Evolutionary conservation across 2,329 filamentous ascomycete genomes (phyloP).

Genomic region (Trichoderma sp.): DNA sequence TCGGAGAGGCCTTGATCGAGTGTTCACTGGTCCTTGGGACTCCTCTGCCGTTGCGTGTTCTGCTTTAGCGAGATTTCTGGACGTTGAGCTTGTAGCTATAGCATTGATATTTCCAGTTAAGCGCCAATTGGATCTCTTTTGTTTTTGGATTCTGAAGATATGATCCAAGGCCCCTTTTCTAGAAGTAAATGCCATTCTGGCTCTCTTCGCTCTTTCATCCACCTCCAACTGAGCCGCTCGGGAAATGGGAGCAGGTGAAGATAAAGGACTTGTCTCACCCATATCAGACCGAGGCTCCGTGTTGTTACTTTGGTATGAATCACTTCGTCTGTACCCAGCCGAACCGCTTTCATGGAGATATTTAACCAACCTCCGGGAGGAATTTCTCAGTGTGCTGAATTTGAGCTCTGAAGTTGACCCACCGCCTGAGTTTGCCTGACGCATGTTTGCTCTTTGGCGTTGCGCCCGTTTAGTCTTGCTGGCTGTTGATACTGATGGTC

Average conservation of each 20-base stretch:
- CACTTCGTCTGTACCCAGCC: conserved; percentile 32
- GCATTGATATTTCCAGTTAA: neutral
- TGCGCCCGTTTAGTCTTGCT: conserved; percentile 26
- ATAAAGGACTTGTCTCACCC: neutral
- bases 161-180: conserved; percentile 58
- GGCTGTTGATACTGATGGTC: conserved; percentile 37
- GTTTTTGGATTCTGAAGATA: conserved; percentile 49
- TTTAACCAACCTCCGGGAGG: conserved; percentile 36
- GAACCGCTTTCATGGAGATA: conserved; percentile 34
- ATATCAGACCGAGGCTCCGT: neutral
- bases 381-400: conserved; percentile 3
- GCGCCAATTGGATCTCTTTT: conserved; percentile 31
- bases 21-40: neutral
- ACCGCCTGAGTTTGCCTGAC: neutral
- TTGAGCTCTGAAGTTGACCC: neutral
- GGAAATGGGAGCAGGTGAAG: neutral
- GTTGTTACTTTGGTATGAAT: neutral
- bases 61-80: neutral
- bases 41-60: neutral
- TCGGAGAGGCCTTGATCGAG: conserved; percentile 31
- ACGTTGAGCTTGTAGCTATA: neutral
- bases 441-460: conserved; percentile 29
- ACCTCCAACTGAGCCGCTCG: conserved; percentile 61
- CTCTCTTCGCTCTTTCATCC: conserved; percentile 40
- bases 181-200: conserved; percentile 47